These are phyloP conservation scores for Ballota nigra DNA, from an alignment of 257 asterid genomes.

Conservation along the genomic window DNA sequence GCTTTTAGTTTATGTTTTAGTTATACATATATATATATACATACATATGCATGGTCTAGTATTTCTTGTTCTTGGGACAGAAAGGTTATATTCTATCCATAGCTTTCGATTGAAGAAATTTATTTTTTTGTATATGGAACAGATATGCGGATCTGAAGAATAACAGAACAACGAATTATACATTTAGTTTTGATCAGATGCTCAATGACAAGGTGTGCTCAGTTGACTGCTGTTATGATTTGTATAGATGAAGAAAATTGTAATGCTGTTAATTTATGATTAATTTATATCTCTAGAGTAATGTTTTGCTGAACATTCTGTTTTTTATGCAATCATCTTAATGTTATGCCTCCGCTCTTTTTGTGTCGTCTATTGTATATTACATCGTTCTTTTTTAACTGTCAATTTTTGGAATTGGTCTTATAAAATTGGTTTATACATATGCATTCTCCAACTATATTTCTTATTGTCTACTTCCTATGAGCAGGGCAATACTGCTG, in stretches of 20 bases:
- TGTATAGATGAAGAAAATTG: background rate
- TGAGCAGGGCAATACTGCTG: constrained; percentile 98
- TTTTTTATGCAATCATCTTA: background rate
- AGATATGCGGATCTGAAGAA: constrained; percentile 97
- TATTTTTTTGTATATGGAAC: constrained; percentile 25
- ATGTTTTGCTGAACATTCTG: constrained; percentile 4
- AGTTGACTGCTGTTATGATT: background rate
- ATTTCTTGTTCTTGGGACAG: background rate
- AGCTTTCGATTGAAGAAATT: constrained; percentile 5
- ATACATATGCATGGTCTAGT: constrained; percentile 10
- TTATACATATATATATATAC: background rate
- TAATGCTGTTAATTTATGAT: background rate
- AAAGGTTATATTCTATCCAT: background rate
- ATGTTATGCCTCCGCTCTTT: background rate
- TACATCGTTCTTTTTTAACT: background rate
- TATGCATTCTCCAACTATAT: constrained; percentile 3
- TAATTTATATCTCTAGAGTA: background rate
- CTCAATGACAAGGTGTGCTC: constrained; percentile 81
- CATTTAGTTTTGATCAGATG: constrained; percentile 92
- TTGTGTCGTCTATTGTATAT: background rate
- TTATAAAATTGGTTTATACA: background rate
- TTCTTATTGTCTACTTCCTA: constrained; percentile 8
- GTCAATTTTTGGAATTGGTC: background rate
- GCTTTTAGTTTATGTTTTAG: background rate
- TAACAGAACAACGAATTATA: constrained; percentile 82